These are phyloP conservation scores for Fusarium sororula DNA, from an alignment of 2,329 filamentous ascomycete genomes.

Conservation along the genomic window DNA sequence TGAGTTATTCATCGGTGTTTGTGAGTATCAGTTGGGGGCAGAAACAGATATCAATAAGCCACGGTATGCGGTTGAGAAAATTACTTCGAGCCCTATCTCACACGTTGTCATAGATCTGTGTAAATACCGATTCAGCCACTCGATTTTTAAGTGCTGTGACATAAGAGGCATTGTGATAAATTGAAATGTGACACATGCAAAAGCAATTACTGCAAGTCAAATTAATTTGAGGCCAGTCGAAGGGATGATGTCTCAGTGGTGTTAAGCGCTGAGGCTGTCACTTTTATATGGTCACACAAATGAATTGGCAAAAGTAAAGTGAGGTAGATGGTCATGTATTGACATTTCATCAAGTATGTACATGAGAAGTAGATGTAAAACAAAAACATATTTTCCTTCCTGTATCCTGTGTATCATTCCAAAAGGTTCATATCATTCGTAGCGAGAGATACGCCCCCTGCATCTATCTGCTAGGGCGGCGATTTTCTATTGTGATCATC, in stretches of 20 bases:
- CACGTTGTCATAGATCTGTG: constrained; percentile 14
- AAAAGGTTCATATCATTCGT: constrained; percentile 34
- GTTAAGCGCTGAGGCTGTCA: not conserved
- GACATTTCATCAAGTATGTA: constrained; percentile 28
- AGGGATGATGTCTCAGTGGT: constrained; percentile 6
- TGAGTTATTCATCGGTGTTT: not conserved
- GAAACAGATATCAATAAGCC: not conserved
- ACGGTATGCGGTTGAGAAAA: constrained; percentile 20
- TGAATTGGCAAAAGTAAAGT: not conserved
- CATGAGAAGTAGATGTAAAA: constrained; percentile 29
- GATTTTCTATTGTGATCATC: constrained; percentile 39
- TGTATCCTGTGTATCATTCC: constrained; percentile 39
- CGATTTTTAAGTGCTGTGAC: constrained; percentile 15
- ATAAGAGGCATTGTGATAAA: constrained; percentile 1
- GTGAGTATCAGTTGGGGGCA: constrained; percentile 1
- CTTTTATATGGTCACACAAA: not conserved
- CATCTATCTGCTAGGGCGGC: constrained; percentile 27
- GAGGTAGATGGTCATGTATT: constrained; percentile 16
- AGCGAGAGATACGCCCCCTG: constrained; percentile 30
- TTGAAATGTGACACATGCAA: not conserved
- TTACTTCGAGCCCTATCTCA: not conserved
- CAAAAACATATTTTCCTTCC: constrained; percentile 26
- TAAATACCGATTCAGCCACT: not conserved
- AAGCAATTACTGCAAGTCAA: not conserved
- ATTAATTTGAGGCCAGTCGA: not conserved